These are phyloP conservation scores for Phtheirospermum japonicum DNA, from an alignment of 257 asterid species.

Conservation along the genomic window DNA sequence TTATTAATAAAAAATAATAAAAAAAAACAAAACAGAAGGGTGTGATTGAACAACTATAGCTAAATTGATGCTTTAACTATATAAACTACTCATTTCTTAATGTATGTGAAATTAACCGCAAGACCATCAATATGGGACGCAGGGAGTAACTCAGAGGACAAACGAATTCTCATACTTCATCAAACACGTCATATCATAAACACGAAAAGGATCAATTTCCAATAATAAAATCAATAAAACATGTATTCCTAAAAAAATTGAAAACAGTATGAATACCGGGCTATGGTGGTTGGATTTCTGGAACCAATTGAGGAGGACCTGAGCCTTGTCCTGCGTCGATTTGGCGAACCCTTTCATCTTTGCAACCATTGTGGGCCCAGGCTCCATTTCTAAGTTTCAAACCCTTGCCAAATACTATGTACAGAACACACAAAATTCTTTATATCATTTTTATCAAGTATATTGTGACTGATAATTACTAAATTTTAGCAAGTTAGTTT, in stretches of 20 bases:
- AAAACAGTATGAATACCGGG: slow-evolving; percentile 50
- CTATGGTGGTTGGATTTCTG: slow-evolving; percentile 42
- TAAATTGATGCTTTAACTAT: too few relatives aligned
- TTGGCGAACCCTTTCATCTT: slow-evolving; percentile 50
- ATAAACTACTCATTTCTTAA: not conserved
- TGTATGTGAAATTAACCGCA: too few relatives aligned
- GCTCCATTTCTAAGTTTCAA: slow-evolving; percentile 45
- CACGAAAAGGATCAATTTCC: not conserved
- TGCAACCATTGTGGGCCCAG: slow-evolving; percentile 37
- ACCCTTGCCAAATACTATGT: slow-evolving; percentile 17
- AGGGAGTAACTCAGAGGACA: too few relatives aligned
- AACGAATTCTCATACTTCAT: too few relatives aligned
- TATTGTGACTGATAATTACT: too few relatives aligned
- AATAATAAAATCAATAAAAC: slow-evolving; percentile 1
- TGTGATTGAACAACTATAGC: too few relatives aligned
- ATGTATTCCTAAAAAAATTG: not conserved
- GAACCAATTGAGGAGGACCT: slow-evolving; percentile 34
- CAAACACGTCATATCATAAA: slow-evolving; percentile 12
- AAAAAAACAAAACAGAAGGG: too few relatives aligned
- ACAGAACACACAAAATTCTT: too few relatives aligned
- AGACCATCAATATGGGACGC: too few relatives aligned
- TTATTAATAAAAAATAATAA: too few relatives aligned
- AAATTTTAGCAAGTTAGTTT: too few relatives aligned
- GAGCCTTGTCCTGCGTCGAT: slow-evolving; percentile 49
- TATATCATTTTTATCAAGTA: too few relatives aligned